Base-by-base conservation (phyloP, 2,329 filamentous ascomycete genomes). In the Clonostachys byssicola region DNA sequence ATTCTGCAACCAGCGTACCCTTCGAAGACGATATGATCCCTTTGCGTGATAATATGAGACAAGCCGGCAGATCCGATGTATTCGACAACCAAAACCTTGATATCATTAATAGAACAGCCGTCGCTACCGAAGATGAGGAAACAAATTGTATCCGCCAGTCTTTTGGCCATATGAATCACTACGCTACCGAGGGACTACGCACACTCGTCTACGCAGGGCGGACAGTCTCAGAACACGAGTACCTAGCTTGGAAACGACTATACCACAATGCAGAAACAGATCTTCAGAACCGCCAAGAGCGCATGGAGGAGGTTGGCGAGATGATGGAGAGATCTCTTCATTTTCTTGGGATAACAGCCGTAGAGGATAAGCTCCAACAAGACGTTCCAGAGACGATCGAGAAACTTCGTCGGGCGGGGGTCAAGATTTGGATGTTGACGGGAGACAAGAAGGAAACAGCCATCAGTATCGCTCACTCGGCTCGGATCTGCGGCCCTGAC, bases 391-490 rank as follows among this genome's bases (percentile, higher is more conserved):
- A 99, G 66, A 99, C 94, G 1, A 99, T 99, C 49, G 91, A 96
- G 65, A 99, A 92, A 0, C 75, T 99, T 33, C 95, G 99, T 66
- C 89, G 92, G 54, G 94, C 95, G 20, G 92, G 92, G 46, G 97
- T 99, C 75, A 99, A 99, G 70, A 86, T 99, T 47, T 99, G 94
- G 94, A 94, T 99, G 17, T 70, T 99, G 66, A 99, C 94, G 38
- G 94, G 94, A 58, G 94, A 99, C 73, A 83, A 94, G 59, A 94
- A 99, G 69, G 94, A 99, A 68, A 99, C 94, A 23, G 94, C 94
- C 48, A 99, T 99, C 79, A 99, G 99, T 66, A 99, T 99, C 56
- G 94, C 94, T 54, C 99, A 99, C 94, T 96, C 91, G 65, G 99
- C 94, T 72, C 97, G 97, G 71, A 80, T 99, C 44, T 89, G 99